Conservation (phyloP, 306 rosid genomes). For the Sindora glabra region DNA sequence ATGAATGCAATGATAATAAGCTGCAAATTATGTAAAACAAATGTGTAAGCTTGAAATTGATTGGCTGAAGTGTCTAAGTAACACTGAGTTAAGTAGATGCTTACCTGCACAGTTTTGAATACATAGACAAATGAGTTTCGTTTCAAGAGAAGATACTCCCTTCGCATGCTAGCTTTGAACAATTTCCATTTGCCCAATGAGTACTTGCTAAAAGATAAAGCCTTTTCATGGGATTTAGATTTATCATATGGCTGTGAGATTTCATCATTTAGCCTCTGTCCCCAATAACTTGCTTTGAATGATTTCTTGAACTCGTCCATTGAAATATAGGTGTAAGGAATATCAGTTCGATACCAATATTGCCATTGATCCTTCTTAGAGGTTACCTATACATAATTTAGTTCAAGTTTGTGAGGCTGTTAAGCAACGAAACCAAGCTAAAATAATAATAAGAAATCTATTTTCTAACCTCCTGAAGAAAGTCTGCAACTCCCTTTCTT, state of each 20-base stretch:
- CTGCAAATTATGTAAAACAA: slow-evolving; percentile 26
- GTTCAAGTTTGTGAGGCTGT: slow-evolving; percentile 16
- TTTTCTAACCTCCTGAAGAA: slow-evolving; percentile 64
- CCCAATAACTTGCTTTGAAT: slow-evolving; percentile 47
- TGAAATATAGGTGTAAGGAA: slow-evolving; percentile 52
- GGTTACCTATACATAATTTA: slow-evolving; percentile 48
- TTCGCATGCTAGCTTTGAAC: slow-evolving; percentile 58
- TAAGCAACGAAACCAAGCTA: neutral
- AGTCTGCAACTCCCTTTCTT: slow-evolving; percentile 87
- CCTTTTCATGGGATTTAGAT: slow-evolving; percentile 40
- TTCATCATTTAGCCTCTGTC: slow-evolving; percentile 47
- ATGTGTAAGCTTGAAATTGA: neutral
- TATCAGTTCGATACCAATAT: slow-evolving; percentile 48
- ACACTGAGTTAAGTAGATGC: neutral
- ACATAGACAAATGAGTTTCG: slow-evolving; percentile 66
- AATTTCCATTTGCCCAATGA: slow-evolving; percentile 57
- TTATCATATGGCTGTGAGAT: slow-evolving; percentile 47
- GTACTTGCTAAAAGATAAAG: slow-evolving; percentile 48
- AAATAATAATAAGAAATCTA: neutral
- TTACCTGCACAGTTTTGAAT: slow-evolving; percentile 67
- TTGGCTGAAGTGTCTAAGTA: neutral
- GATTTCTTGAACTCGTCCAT: slow-evolving; percentile 46
- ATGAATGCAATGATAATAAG: slow-evolving; percentile 55
- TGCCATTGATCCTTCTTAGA: slow-evolving; percentile 76
- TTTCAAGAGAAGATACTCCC: slow-evolving; percentile 70